Conservation (phyloP, 2,329 filamentous ascomycete species). For the Xylariomycetidae sp. region DNA sequence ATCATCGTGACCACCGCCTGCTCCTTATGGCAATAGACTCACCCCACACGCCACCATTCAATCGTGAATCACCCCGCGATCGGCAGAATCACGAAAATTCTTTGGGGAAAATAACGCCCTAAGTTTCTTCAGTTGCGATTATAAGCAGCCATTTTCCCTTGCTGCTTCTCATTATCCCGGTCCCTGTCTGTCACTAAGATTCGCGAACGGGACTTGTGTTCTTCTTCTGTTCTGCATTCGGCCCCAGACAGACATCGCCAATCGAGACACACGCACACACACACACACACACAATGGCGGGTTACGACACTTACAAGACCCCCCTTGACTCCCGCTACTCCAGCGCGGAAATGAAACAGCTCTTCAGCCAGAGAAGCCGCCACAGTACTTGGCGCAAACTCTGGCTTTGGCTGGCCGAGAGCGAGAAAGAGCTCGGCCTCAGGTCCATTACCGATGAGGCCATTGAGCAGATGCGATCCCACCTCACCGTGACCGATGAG, state of each 20-base stretch:
- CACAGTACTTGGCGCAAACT: slow-evolving; percentile 75
- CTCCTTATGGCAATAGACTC: not conserved
- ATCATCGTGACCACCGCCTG: no score
- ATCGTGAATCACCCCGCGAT: not conserved
- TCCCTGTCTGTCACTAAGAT: not conserved
- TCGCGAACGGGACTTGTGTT: no score
- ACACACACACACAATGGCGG: no score
- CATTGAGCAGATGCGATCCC: slow-evolving; percentile 69
- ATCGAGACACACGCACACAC: no score
- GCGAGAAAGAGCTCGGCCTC: slow-evolving; percentile 76
- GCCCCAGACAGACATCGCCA: no score
- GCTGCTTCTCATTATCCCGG: not conserved
- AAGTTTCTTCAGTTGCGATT: not conserved
- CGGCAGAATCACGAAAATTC: slow-evolving; percentile 1
- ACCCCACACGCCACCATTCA: no score
- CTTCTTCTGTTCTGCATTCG: no score
- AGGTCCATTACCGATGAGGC: slow-evolving; percentile 66
- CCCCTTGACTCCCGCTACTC: slow-evolving; percentile 69
- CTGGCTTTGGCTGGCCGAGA: slow-evolving; percentile 80
- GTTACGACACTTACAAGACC: slow-evolving; percentile 61
- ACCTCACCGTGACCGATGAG: slow-evolving; percentile 70
- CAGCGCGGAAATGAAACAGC: slow-evolving; percentile 67
- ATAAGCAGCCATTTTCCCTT: not conserved
- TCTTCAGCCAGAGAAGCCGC: slow-evolving; percentile 76
- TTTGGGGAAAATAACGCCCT: slow-evolving; percentile 3